Base-by-base conservation (phyloP, 2,329 filamentous ascomycete genomes). In the Metarhizium brunneum region DNA sequence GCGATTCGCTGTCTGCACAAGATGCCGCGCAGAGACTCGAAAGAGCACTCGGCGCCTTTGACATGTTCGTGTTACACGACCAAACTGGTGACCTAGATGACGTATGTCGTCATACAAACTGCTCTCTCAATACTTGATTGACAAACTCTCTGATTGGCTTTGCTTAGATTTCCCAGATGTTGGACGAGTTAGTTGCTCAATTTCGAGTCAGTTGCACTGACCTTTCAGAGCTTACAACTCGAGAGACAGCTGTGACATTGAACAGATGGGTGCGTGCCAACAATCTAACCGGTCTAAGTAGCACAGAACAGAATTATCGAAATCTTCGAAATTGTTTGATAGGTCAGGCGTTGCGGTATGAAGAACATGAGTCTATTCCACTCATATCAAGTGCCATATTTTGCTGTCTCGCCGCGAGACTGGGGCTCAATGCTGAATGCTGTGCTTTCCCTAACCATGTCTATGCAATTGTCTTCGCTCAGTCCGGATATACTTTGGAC, bases 371-470 rank as follows among this genome's bases (percentile, higher is more conserved):
- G 32, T 92, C 91, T 1, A 77, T 96, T 8, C 94, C 92, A 2
- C 78, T 96, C 52, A 87, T 96, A 58, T 94, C 90, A 1, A 87
- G 87, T 55, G 87, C 86, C 57, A 95, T 97, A 59, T 99, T 87
- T 71, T 94, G 88, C 65, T 85, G 84, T 56, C 69, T 97, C 14
- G 92, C 90, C 1, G 78, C 82, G 55, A 80, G 87, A 40, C 68
- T 96, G 13, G 88, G 87, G 1, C 70, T 99, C 50, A 80, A 86
- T 62, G 90, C 92, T 0, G 82, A 84, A 38, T 90, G 88, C 54
- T 92, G 88, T 62, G 85, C 87, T 47, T 88, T 92, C 64, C 90
- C 92, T 3, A 88, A 84, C 60, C 91, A 96, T 66, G 89, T 96
- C 14, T 87, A 95, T 66, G 88, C 84, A n/a, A 84, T 95, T 53